phyloP scores from a whole-genome alignment of 2,329 filamentous ascomycete species.

The Myrmaecium sp. region DNA sequence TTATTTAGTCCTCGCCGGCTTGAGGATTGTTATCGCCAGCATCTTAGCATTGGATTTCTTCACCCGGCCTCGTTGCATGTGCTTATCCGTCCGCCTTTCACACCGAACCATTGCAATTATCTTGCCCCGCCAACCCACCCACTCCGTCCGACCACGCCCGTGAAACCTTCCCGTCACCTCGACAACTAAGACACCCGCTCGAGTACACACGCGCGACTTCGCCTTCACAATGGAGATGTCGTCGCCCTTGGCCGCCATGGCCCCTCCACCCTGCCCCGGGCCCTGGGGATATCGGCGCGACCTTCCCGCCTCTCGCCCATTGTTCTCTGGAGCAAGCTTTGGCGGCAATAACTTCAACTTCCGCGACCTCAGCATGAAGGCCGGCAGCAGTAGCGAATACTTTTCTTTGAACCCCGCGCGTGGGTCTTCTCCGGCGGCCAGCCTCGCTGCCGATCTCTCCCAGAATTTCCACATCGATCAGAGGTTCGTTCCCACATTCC shows the following conservation, averaged over 20 bases:
- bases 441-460: constrained; percentile 81
- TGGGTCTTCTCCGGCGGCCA: constrained; percentile 80
- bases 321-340: constrained; percentile 37
- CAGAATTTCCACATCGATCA: constrained; percentile 95
- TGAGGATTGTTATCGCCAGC: constrained; percentile 13
- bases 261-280: constrained; percentile 49
- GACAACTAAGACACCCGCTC: too few relatives aligned
- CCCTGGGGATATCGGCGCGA: constrained; percentile 45
- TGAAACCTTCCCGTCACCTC: too few relatives aligned
- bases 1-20: constrained; percentile 6
- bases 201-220: too few relatives aligned
- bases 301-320: constrained; percentile 33
- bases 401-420: constrained; percentile 63
- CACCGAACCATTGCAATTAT: too few relatives aligned
- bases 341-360: constrained; percentile 58
- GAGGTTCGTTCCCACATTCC: constrained; percentile 44
- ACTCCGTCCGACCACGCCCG: too few relatives aligned
- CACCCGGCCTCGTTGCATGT: too few relatives aligned
- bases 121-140: too few relatives aligned
- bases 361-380: constrained; percentile 55
- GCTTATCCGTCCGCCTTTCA: too few relatives aligned
- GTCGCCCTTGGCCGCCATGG: constrained; percentile 86
- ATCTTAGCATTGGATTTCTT: constrained; percentile 23
- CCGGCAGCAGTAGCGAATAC: constrained; percentile 56
- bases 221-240: constrained; percentile 62